Conservation (phyloP, 1,139 yeast genomes). For the Zhuliangozyma parablackwelliae region DNA sequence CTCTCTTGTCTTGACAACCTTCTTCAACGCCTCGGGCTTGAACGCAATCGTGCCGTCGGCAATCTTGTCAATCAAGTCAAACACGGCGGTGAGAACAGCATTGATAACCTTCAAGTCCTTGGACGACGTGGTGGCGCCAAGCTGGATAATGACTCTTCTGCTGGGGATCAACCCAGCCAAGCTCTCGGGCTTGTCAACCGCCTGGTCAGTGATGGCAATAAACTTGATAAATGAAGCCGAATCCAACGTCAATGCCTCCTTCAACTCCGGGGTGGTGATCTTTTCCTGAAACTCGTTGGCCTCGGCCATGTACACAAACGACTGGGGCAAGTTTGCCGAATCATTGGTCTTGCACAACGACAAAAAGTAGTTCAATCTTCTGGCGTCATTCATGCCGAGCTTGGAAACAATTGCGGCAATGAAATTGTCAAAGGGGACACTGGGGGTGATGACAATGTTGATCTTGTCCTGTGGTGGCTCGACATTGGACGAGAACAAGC, state of each 20-base stretch:
- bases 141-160: slow-evolving; percentile 52
- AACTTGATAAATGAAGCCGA: slow-evolving; percentile 55
- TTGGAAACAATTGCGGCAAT: slow-evolving; percentile 84
- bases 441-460: slow-evolving; percentile 59
- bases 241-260: slow-evolving; percentile 47
- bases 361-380: slow-evolving; percentile 74
- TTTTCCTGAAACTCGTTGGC: slow-evolving; percentile 73
- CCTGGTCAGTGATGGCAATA: slow-evolving; percentile 81
- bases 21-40: slow-evolving; percentile 69
- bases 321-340: slow-evolving; percentile 62
- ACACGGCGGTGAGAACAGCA: slow-evolving; percentile 46
- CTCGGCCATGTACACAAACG: slow-evolving; percentile 88
- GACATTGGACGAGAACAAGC: slow-evolving; percentile 50
- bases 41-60: slow-evolving; percentile 42
- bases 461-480: slow-evolving; percentile 57
- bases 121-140: slow-evolving; percentile 44
- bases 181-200: slow-evolving; percentile 59
- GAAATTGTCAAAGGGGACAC: slow-evolving; percentile 58
- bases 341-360: slow-evolving; percentile 80
- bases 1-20: slow-evolving; percentile 72
- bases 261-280: slow-evolving; percentile 47
- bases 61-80: slow-evolving; percentile 51
- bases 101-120: slow-evolving; percentile 45
- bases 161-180: slow-evolving; percentile 49
- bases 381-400: slow-evolving; percentile 69